Base-by-base conservation (phyloP, 352 stramenopile species). In the Globisporangium middletonii region DNA sequence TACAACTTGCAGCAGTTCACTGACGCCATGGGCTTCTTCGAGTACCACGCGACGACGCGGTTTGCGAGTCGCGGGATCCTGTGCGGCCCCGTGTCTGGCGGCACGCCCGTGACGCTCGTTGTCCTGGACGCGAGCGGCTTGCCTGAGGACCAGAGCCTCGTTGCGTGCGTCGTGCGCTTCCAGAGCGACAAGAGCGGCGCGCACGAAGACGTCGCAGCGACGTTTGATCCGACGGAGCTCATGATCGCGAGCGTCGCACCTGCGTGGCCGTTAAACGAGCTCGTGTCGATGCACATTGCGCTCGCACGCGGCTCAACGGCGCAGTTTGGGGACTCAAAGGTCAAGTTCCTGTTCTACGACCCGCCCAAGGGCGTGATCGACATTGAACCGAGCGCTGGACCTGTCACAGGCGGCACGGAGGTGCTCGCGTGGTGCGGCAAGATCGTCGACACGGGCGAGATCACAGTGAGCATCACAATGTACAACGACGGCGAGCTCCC, bases 1-100 rank as follows among this genome's bases (percentile, higher is more conserved):
- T 90, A 90, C 62, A 90, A 90, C 48, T 58, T 87, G 0, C 78
- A 88, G 57, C 72, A 90, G 64, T 90, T 75, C 64, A 84, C 73
- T 2, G 69, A 84, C 49, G 85, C 80, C 3, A 78, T 66, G 1
- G 83, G 76, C 48, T 86, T 69, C 53, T 90, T 88, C 19, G 80
- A 90, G 57, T 90, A 88, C 51, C 80, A 90, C 48, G 55, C 64
- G 13, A 50, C n/a, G 15, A 84, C 77, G 1, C 55, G 46, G 15
- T 90, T 79, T 41, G 35, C 58, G 4, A 71, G 72, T 35, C 69
- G 61, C 43, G 76, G 72, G 3, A 75, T 69, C 4, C 50, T 87
- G 13, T 90, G 80, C 52, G 80, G 80, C 0, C 76, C 76, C 0
- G 71, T 87, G 1, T 85, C 72, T 4, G 80, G 80, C 0, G 75